These are phyloP conservation scores for Blastomyces gilchristii DNA, from an alignment of 2,329 filamentous ascomycete species.

Conservation along the genomic window DNA sequence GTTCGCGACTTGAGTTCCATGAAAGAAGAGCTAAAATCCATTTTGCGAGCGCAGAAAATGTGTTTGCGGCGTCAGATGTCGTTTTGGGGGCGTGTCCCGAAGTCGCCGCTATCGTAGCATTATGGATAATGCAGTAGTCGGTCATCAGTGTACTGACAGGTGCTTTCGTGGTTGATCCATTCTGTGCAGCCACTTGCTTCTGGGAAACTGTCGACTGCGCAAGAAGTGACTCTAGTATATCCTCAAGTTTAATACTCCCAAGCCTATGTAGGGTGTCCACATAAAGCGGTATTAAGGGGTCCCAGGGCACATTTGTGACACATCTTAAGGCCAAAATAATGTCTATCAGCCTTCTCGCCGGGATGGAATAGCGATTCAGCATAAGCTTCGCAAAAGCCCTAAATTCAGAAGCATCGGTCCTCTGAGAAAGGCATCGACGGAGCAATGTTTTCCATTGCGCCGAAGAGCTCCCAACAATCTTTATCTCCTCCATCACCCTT, in stretches of 20 bases:
- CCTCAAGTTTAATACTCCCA: conserved; percentile 25
- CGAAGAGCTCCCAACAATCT: not conserved
- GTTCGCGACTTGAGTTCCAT: conserved; percentile 25
- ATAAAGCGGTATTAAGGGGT: conserved; percentile 35
- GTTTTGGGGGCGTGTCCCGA: conserved; percentile 26
- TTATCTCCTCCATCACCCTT: not conserved
- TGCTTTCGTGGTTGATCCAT: conserved; percentile 11
- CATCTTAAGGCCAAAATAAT: conserved; percentile 27
- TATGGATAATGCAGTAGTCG: conserved; percentile 34
- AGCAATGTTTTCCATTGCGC: conserved; percentile 14
- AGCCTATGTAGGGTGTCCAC: conserved; percentile 30
- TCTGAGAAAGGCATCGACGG: conserved; percentile 12
- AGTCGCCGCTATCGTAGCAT: conserved; percentile 32
- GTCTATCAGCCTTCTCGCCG: conserved; percentile 27
- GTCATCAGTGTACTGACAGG: conserved; percentile 29
- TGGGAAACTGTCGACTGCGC: conserved; percentile 28
- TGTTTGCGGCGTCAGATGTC: conserved; percentile 23
- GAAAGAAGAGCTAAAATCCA: conserved; percentile 32
- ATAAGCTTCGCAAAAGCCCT: conserved; percentile 29
- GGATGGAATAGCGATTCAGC: conserved; percentile 23
- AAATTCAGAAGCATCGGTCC: conserved; percentile 25
- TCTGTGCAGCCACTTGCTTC: conserved; percentile 7
- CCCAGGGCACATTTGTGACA: conserved; percentile 29
- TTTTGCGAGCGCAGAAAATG: conserved; percentile 26
- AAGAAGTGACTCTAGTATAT: conserved; percentile 26